phyloP scores from a whole-genome alignment of 2,329 filamentous ascomycete species.

The Phialocephala subalpina region DNA sequence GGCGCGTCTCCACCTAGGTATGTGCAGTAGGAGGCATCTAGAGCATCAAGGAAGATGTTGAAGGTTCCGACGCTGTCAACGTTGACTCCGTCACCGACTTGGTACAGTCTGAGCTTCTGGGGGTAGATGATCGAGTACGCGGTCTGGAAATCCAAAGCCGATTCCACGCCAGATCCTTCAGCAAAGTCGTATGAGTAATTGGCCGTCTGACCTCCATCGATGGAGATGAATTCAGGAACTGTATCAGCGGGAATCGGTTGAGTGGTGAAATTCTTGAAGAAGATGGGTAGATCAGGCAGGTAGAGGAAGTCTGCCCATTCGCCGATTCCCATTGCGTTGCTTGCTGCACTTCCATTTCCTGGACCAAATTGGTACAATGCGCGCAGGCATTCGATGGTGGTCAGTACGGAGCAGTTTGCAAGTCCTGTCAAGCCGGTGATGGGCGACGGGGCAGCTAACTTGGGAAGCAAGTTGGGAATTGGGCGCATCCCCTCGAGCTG shows the following conservation, averaged over 20 bases:
- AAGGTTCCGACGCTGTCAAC: conserved; percentile 22
- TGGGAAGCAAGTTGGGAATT: conserved; percentile 24
- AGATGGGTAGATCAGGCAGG: conserved; percentile 55
- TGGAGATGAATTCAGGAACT: conserved; percentile 42
- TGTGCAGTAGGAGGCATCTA: conserved; percentile 53
- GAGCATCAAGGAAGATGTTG: conserved; percentile 42
- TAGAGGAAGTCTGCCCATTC: conserved; percentile 62
- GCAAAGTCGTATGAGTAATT: conserved; percentile 39
- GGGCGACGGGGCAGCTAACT: conserved; percentile 6
- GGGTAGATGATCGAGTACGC: conserved; percentile 18
- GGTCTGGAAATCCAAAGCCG: conserved; percentile 45
- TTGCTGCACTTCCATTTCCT: conserved; percentile 43
- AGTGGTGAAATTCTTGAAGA: conserved; percentile 53
- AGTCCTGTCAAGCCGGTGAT: conserved; percentile 22
- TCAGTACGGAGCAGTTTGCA: conserved; percentile 56
- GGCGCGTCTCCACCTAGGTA: conserved; percentile 51
- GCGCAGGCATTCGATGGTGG: conserved; percentile 62
- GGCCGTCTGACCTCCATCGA: conserved; percentile 43
- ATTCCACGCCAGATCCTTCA: conserved; percentile 1
- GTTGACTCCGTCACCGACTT: conserved; percentile 44
- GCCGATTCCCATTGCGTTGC: conserved; percentile 60
- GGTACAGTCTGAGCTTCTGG: conserved; percentile 52
- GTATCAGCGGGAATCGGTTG: conserved; percentile 51
- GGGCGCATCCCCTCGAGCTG: conserved; percentile 31
- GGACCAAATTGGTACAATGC: conserved; percentile 57